Conservation (phyloP, 73 alveolate genomes). For the Tetrahymena elliotti region DNA sequence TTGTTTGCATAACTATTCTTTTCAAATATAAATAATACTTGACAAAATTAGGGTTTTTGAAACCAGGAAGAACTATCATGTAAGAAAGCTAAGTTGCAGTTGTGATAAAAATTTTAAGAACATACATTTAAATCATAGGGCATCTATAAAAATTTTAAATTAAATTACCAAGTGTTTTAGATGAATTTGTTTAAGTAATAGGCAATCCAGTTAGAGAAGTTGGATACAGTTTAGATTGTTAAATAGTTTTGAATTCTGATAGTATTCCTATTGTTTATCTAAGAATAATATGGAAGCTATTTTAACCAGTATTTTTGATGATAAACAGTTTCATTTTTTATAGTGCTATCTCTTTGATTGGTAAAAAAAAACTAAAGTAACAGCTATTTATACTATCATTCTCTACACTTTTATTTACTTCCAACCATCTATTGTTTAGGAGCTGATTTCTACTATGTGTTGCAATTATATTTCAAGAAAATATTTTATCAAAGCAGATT, state of each 20-base stretch:
- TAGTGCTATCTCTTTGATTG: background rate
- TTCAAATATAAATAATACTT: background rate
- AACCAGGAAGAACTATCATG: background rate
- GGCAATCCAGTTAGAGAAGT: background rate
- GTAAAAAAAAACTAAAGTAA: background rate
- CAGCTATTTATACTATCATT: background rate
- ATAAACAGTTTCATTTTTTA: background rate
- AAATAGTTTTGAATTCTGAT: background rate
- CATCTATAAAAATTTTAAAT: background rate
- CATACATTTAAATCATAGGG: background rate
- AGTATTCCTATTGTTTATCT: background rate
- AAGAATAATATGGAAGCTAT: background rate
- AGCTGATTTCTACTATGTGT: background rate
- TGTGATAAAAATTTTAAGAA: background rate
- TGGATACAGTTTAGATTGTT: background rate
- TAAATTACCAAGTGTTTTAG: background rate
- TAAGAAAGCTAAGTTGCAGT: background rate
- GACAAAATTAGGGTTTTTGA: background rate
- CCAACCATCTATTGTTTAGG: background rate
- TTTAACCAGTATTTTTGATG: background rate
- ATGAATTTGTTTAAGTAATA: background rate
- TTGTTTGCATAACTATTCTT: background rate
- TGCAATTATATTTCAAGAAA: background rate
- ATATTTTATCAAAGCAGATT: background rate
- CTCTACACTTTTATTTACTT: background rate